phyloP scores from a whole-genome alignment of 495 filamentous ascomycete species.

The Podospora fimiseda region DNA sequence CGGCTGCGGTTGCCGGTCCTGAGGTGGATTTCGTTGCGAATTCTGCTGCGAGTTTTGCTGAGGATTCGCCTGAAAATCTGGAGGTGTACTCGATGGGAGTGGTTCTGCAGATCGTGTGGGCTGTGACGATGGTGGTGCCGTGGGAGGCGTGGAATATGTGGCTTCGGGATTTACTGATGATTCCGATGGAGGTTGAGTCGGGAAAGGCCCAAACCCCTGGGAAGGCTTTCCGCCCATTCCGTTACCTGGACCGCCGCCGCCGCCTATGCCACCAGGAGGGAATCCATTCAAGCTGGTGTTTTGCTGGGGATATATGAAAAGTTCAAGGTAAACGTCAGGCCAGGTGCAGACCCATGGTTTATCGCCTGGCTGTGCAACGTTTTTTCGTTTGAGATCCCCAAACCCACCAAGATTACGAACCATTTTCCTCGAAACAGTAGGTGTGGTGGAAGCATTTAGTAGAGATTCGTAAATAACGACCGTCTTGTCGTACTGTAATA shows the following conservation, averaged over 20 bases:
- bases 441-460: constrained; percentile 23
- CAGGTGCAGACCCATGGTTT: constrained; percentile 84
- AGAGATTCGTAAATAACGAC: constrained; percentile 62
- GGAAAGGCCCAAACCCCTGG: neutral
- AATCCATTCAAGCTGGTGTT: constrained; percentile 34
- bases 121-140: constrained; percentile 1
- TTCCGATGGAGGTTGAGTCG: constrained; percentile 5
- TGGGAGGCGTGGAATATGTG: neutral
- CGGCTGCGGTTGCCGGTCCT: neutral
- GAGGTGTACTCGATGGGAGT: neutral
- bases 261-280: constrained; percentile 5
- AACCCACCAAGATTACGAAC: constrained; percentile 11
- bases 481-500: constrained; percentile 67
- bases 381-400: constrained; percentile 39
- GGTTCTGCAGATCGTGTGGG: neutral
- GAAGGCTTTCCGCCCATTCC: neutral
- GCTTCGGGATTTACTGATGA: constrained; percentile 6
- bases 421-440: constrained; percentile 8
- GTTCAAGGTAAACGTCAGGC: constrained; percentile 74
- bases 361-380: constrained; percentile 51
- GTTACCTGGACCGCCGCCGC: neutral
- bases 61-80: neutral
- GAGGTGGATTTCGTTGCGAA: neutral
- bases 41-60: neutral
- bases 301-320: constrained; percentile 71